Evolutionary conservation across 2,329 filamentous ascomycete genomes (phyloP).

Genomic region (Raffaelea arxii): DNA sequence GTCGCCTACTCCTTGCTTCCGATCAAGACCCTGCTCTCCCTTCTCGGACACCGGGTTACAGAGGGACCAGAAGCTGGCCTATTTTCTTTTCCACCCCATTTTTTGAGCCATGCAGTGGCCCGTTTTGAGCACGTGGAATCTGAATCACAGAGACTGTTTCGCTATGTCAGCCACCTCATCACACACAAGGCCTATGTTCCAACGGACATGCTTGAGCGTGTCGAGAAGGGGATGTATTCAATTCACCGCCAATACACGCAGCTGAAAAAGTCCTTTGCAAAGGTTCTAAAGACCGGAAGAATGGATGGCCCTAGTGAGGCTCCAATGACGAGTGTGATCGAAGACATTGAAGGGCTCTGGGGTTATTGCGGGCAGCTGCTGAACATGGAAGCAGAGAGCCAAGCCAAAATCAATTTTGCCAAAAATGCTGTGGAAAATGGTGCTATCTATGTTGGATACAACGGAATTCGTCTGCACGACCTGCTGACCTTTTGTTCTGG

Average conservation of each 20-base stretch:
- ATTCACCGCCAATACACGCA: background rate
- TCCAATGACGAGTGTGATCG: background rate
- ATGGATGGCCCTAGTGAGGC: background rate
- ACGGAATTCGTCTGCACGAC: background rate
- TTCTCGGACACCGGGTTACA: background rate
- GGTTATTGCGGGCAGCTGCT: background rate
- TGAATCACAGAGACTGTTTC: background rate
- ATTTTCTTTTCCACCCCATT: background rate
- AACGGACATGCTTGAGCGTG: background rate
- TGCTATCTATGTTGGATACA: conserved; percentile 3
- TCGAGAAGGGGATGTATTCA: background rate
- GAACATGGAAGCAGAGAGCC: background rate
- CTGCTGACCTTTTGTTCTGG: background rate
- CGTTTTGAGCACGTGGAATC: conserved; percentile 1
- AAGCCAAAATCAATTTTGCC: background rate
- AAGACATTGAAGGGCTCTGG: background rate
- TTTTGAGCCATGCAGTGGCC: background rate
- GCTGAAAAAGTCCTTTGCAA: background rate
- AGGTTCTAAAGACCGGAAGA: background rate
- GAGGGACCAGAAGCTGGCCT: background rate
- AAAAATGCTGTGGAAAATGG: background rate
- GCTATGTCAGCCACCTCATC: background rate
- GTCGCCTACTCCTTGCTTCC: conserved; percentile 3
- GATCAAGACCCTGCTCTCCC: background rate
- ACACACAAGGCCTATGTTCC: conserved; percentile 2